A percentile compares a stretch with the other conserved stretches of the same genome.
Evolutionary conservation across 1,284 basidiomycete species (phyloP).

Genomic region (Blastosporella zonata): DNA sequence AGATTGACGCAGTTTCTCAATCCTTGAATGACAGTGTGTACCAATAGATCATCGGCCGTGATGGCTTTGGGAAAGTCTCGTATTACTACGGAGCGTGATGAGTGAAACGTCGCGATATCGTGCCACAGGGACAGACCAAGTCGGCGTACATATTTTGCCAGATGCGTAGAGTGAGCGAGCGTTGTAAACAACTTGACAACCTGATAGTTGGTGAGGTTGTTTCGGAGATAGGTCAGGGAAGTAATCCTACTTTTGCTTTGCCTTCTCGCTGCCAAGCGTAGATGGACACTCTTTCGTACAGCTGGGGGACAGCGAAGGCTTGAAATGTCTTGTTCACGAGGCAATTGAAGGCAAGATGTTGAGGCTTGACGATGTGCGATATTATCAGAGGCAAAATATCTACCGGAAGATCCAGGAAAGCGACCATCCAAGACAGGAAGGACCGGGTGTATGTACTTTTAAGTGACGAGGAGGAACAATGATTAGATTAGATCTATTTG

Average conservation of each 20-base stretch:
- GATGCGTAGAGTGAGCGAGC: conserved; percentile 40
- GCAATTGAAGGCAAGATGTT: conserved; percentile 48
- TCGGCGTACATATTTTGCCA: conserved; percentile 52
- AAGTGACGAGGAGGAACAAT: not conserved
- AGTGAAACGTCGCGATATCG: not conserved
- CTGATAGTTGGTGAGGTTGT: conserved; percentile 27
- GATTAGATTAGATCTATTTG: conserved; percentile 12
- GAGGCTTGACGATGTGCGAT: conserved; percentile 45
- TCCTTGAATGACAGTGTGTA: conserved; percentile 41
- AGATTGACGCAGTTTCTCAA: conserved; percentile 61
- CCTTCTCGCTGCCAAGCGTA: conserved; percentile 66
- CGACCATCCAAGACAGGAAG: conserved; percentile 11
- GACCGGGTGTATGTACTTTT: not conserved
- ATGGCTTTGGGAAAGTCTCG: conserved; percentile 61
- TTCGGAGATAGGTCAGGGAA: not conserved
- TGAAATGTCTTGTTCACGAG: conserved; percentile 57
- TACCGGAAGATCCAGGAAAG: conserved; percentile 52
- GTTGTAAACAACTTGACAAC: conserved; percentile 51
- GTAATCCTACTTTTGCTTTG: conserved; percentile 47
- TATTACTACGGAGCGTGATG: conserved; percentile 43
- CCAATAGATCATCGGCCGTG: conserved; percentile 27
- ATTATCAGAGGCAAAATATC: conserved; percentile 59
- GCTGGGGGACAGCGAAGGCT: conserved; percentile 39
- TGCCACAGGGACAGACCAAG: conserved; percentile 43
- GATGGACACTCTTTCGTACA: conserved; percentile 58